Conservation (phyloP, 2,329 filamentous ascomycete species). For the Sclerotinia glacialis region DNA sequence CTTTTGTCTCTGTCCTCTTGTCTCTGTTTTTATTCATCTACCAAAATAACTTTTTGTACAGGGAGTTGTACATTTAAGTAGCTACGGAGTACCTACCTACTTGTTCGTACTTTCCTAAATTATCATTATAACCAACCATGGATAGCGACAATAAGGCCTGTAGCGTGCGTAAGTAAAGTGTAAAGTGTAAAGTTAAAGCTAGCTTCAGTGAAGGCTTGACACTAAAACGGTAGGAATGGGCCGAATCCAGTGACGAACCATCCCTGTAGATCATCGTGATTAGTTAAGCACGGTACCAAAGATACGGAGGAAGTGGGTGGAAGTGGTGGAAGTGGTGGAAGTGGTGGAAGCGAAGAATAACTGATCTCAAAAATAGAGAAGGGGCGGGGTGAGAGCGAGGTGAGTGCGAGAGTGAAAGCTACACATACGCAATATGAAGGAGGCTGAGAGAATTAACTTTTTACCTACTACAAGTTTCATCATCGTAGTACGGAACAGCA, state of each 20-base stretch:
- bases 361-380: slow-evolving; percentile 5
- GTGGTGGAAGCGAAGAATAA: background rate
- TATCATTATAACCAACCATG: background rate
- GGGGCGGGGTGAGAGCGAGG: background rate
- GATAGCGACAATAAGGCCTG: background rate
- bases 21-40: background rate
- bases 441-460: background rate
- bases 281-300: too few species aligned
- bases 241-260: slow-evolving; percentile 3
- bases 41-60: background rate
- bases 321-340: background rate
- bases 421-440: background rate
- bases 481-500: background rate
- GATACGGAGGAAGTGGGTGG: background rate
- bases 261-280: background rate
- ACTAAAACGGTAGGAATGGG: slow-evolving; percentile 1
- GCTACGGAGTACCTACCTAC: too few species aligned
- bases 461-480: background rate
- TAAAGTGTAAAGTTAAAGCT: too few species aligned
- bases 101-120: background rate
- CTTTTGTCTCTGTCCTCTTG: background rate
- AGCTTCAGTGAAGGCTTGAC: background rate
- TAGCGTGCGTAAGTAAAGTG: background rate
- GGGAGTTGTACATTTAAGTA: background rate
- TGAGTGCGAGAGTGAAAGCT: too few species aligned